A percentile compares a stretch with the other conserved stretches of the same genome.
phyloP scores from a whole-genome alignment of 306 rosid species.

The Inga leiocalycina region DNA sequence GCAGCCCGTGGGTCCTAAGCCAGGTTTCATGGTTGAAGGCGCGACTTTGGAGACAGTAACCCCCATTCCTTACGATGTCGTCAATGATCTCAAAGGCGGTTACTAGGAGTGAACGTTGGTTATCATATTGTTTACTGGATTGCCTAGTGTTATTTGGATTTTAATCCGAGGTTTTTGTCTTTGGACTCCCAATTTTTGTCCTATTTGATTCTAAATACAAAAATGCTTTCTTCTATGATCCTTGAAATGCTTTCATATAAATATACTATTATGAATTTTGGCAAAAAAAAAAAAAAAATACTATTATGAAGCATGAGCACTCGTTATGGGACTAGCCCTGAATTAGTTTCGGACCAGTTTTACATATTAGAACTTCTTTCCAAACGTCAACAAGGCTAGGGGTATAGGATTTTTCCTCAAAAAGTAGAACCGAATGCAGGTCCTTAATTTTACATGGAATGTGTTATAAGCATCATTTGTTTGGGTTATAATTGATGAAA shows the following conservation, averaged over 20 bases:
- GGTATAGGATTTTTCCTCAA: no score
- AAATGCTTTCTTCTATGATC: background rate
- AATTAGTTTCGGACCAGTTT: background rate
- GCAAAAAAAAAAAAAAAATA: no score
- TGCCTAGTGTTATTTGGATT: slow-evolving; percentile 10
- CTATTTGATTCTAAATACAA: slow-evolving; percentile 29
- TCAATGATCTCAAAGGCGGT: slow-evolving; percentile 96
- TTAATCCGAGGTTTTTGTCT: background rate
- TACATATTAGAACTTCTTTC: background rate
- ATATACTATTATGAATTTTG: no score
- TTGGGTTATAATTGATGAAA: background rate
- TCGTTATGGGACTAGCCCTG: background rate
- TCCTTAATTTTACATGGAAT: background rate
- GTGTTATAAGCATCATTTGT: background rate
- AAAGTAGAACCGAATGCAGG: background rate
- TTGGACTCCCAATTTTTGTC: slow-evolving; percentile 34
- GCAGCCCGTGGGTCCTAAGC: slow-evolving; percentile 87
- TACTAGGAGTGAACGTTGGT: slow-evolving; percentile 46
- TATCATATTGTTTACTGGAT: background rate
- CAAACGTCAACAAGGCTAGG: background rate
- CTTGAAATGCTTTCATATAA: background rate
- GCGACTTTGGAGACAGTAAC: slow-evolving; percentile 90
- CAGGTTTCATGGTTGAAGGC: slow-evolving; percentile 93
- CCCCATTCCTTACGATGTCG: slow-evolving; percentile 95
- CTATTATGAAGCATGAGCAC: background rate